A percentile compares a stretch with the other conserved stretches of the same genome.
Conservation (phyloP, 805 yeast genomes). For the Brettanomyces sp. region DNA sequence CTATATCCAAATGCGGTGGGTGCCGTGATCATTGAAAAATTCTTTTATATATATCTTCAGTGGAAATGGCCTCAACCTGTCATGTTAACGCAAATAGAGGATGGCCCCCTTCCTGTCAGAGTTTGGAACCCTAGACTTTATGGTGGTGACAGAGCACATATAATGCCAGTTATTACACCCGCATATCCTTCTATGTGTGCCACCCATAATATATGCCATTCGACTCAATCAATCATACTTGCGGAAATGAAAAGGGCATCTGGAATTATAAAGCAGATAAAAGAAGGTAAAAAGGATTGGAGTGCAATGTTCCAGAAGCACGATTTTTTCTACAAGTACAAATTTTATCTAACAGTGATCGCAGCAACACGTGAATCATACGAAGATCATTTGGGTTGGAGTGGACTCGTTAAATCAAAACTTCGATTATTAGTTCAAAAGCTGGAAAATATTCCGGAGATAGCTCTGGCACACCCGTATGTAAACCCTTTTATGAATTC, state of each 20-base stretch:
- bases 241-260: conserved; percentile 74
- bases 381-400: conserved; percentile 86
- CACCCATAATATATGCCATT: conserved; percentile 85
- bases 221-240: conserved; percentile 77
- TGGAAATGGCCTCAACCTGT: conserved; percentile 99
- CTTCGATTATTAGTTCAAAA: conserved; percentile 74
- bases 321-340: conserved; percentile 73
- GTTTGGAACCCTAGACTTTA: conserved; percentile 95
- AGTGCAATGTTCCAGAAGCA: conserved; percentile 67
- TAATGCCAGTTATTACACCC: conserved; percentile 97
- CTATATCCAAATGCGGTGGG: conserved; percentile 93
- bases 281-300: conserved; percentile 60
- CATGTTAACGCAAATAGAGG: conserved; percentile 83
- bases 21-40: conserved; percentile 81
- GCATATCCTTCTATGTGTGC: conserved; percentile 99
- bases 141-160: conserved; percentile 79
- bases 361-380: conserved; percentile 64
- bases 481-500: conserved; percentile 62
- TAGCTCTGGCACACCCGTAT: conserved; percentile 83
- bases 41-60: conserved; percentile 73
- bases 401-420: conserved; percentile 88
- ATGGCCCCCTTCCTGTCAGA: conserved; percentile 91
- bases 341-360: conserved; percentile 75
- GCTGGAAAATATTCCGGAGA: conserved; percentile 67
- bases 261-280: conserved; percentile 60